phyloP scores from a whole-genome alignment of 495 filamentous ascomycete genomes.

The Jackrogersella minutella region DNA sequence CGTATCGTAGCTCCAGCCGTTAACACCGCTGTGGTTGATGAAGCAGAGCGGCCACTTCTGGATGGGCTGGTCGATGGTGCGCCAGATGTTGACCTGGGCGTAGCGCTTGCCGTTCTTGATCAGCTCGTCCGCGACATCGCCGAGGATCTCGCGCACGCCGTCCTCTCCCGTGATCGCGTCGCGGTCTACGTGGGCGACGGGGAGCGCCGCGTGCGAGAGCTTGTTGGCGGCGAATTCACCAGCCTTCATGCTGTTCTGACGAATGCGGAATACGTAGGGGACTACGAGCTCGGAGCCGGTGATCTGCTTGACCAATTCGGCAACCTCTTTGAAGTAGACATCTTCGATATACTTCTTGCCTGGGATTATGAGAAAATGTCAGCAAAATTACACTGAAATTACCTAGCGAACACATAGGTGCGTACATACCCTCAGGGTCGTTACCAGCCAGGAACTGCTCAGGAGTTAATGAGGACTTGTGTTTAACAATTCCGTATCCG shows the following conservation, averaged over 20 bases:
- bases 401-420: background rate
- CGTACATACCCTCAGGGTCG: slow-evolving; percentile 36
- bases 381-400: background rate
- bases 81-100: slow-evolving; percentile 62
- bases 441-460: slow-evolving; percentile 43
- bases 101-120: slow-evolving; percentile 73
- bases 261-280: slow-evolving; percentile 44
- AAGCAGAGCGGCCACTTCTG: slow-evolving; percentile 45
- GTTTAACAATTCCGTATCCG: slow-evolving; percentile 44
- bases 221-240: slow-evolving; percentile 38
- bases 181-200: slow-evolving; percentile 46
- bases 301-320: slow-evolving; percentile 41
- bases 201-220: slow-evolving; percentile 40
- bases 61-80: slow-evolving; percentile 40
- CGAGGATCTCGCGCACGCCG: slow-evolving; percentile 71
- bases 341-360: slow-evolving; percentile 43
- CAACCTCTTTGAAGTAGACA: slow-evolving; percentile 43
- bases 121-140: slow-evolving; percentile 75
- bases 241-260: slow-evolving; percentile 40
- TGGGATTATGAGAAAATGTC: background rate
- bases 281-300: slow-evolving; percentile 39
- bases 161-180: slow-evolving; percentile 55
- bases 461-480: slow-evolving; percentile 41
- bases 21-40: slow-evolving; percentile 38
- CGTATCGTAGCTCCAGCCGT: slow-evolving; percentile 37